Conservation (phyloP, 1,284 basidiomycete genomes). For the Ustilago lituana region DNA sequence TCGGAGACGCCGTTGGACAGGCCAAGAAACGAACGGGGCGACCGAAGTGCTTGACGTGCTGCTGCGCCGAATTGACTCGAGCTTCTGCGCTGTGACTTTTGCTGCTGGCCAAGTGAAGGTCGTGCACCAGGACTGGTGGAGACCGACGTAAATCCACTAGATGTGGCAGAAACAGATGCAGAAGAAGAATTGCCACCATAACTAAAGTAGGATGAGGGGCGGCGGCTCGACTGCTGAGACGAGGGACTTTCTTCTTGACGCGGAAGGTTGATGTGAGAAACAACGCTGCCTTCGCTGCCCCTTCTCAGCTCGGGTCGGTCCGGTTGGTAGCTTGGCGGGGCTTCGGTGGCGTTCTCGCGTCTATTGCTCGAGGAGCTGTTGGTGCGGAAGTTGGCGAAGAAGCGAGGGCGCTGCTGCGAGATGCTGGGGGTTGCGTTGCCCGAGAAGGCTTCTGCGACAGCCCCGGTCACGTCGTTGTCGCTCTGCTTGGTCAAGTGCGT, state of each 20-base stretch:
- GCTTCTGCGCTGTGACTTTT: conserved; percentile 7
- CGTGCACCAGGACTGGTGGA: conserved; percentile 11
- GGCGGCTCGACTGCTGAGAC: conserved; percentile 10
- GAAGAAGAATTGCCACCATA: conserved; percentile 5
- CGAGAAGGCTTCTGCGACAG: conserved; percentile 31
- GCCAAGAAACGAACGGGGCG: conserved; percentile 31
- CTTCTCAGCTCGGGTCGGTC: conserved; percentile 10
- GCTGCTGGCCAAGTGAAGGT: background rate
- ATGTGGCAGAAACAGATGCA: background rate
- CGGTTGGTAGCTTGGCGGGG: conserved; percentile 30
- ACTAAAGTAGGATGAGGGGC: conserved; percentile 18
- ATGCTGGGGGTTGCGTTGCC: conserved; percentile 12
- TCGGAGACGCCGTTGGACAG: conserved; percentile 13
- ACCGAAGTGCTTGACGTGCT: conserved; percentile 20
- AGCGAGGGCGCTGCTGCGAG: conserved; percentile 11
- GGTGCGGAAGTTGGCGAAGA: conserved; percentile 16
- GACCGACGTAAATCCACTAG: conserved; percentile 5
- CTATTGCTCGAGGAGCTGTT: conserved; percentile 9
- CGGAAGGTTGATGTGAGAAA: conserved; percentile 13
- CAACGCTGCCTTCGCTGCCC: conserved; percentile 31
- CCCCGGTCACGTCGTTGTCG: conserved; percentile 28
- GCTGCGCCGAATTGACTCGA: conserved; percentile 27
- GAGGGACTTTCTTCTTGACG: conserved; percentile 5
- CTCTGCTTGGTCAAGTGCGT: conserved; percentile 36
- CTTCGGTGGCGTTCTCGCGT: too few relatives aligned